Evolutionary conservation across 495 filamentous ascomycete species (phyloP).

Genomic region (Neurospora discreta): DNA sequence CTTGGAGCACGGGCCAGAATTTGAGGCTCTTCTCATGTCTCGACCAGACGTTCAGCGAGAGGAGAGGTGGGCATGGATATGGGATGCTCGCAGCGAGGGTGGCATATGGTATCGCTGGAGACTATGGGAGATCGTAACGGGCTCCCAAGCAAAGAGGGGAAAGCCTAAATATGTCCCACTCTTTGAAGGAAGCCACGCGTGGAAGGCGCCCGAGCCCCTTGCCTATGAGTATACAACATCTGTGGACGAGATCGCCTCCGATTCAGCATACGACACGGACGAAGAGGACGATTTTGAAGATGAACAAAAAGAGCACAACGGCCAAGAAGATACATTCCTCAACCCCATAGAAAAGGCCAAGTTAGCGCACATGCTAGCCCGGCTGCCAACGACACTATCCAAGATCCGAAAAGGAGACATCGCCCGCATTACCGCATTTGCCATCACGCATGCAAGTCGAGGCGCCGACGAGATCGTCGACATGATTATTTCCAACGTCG

Average conservation of each 20-base stretch:
- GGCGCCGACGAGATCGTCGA: conserved; percentile 84
- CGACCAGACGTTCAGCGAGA: conserved; percentile 66
- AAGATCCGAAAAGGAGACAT: conserved; percentile 77
- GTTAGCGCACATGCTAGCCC: conserved; percentile 64
- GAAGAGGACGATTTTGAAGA: conserved; percentile 80
- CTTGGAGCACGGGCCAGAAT: conserved; percentile 70
- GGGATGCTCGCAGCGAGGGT: conserved; percentile 69
- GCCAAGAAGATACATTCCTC: conserved; percentile 61
- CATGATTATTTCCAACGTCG: conserved; percentile 72
- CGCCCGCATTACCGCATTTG: conserved; percentile 77
- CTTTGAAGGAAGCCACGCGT: conserved; percentile 60
- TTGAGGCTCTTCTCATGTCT: conserved; percentile 88
- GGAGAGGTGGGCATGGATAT: conserved; percentile 90
- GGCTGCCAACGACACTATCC: conserved; percentile 65
- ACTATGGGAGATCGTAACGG: conserved; percentile 72
- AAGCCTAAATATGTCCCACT: conserved; percentile 42
- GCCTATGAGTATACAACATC: conserved; percentile 64
- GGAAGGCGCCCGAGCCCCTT: conserved; percentile 58
- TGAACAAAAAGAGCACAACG: conserved; percentile 46
- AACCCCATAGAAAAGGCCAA: conserved; percentile 78
- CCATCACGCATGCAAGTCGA: conserved; percentile 67
- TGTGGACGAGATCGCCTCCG: conserved; percentile 66
- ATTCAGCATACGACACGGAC: conserved; percentile 74
- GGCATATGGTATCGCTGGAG: conserved; percentile 88
- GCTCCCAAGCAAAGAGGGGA: conserved; percentile 24